A percentile compares a stretch with the other conserved stretches of the same genome.
Evolutionary conservation across 2,329 filamentous ascomycete genomes (phyloP).

Genomic region (Calonectria naviculata): DNA sequence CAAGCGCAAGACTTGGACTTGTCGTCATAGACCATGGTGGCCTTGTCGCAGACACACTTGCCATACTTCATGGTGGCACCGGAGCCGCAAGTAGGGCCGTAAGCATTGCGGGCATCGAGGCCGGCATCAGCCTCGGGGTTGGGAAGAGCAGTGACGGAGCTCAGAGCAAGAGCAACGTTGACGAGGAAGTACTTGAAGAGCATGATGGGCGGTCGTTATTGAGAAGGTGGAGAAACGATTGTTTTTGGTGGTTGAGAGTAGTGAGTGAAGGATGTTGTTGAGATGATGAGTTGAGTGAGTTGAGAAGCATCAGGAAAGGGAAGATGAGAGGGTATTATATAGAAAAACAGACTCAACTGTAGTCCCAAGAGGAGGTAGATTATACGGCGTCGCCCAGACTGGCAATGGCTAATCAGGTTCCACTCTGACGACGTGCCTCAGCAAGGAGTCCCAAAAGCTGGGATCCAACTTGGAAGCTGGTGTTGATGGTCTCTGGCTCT

Average conservation of each 20-base stretch:
- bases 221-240: too few species aligned
- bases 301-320: background rate
- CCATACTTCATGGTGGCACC: conserved; percentile 4
- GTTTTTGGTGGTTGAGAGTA: background rate
- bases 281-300: background rate
- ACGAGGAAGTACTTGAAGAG: conserved; percentile 32
- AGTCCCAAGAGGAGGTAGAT: background rate
- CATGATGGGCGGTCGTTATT: conserved; percentile 26
- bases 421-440: background rate
- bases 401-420: background rate
- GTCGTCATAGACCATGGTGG: background rate
- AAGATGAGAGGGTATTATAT: background rate
- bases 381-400: background rate
- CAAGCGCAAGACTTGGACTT: background rate
- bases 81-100: conserved; percentile 8
- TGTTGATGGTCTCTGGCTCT: background rate
- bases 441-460: background rate
- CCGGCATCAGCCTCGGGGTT: conserved; percentile 21
- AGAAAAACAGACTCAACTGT: background rate
- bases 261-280: background rate
- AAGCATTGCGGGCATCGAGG: conserved; percentile 30
- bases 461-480: background rate
- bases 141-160: conserved; percentile 32
- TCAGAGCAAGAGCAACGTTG: conserved; percentile 31
- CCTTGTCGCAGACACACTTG: conserved; percentile 12